Base-by-base conservation (phyloP, 208 protist genomes). In the Trypanosoma rangeli region DNA sequence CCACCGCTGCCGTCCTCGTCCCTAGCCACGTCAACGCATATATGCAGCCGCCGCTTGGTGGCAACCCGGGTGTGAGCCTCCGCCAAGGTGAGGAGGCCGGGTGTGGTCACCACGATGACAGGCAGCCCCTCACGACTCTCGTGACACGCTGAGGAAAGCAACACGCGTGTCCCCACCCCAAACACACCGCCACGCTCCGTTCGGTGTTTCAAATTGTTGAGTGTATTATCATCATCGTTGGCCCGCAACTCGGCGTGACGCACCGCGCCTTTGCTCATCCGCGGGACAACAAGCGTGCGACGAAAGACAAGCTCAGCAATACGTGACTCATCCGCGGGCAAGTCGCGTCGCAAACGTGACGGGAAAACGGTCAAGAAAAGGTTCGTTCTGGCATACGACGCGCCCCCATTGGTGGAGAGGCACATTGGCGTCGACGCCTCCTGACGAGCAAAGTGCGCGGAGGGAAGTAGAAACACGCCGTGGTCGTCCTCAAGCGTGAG, bases 231-330 rank as follows among this genome's bases (percentile, higher is more conserved):
- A 54, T 26, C 35, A 12, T 59, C 28, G 3, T 63, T 13, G 48
- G 56, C 31, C 26, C 3, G 0, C 53, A 87, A 29, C 37, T 57
- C 65, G 13, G 76, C 74, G 22, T 90, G n/a, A 66, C 83, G 76
- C 7, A 93, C 76, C 39, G 68, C 76, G 46, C 87, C 87, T 42
- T 62, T 60, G 62, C 78, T 85, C 63, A 52, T 39, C 31, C 73
- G 73, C 1, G 84, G 82, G 16, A 93, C 82, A 44, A 93, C 74
- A 0, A 93, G 69, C 15, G 84, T 89, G 69, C 83, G 71, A n/a
- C 67, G 39, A 16, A 93, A 71, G n/a, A 80, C 62, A 53, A 76
- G 55, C 37, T 68, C 76, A 35, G 85, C 37, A 13, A 88, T 50
- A 64, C 80, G 78, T 65, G 68, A 63, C 26, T 84, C 73, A 33